Evolutionary conservation across 2,329 filamentous ascomycete species (phyloP).

Genomic region (Sporothrix protearum): DNA sequence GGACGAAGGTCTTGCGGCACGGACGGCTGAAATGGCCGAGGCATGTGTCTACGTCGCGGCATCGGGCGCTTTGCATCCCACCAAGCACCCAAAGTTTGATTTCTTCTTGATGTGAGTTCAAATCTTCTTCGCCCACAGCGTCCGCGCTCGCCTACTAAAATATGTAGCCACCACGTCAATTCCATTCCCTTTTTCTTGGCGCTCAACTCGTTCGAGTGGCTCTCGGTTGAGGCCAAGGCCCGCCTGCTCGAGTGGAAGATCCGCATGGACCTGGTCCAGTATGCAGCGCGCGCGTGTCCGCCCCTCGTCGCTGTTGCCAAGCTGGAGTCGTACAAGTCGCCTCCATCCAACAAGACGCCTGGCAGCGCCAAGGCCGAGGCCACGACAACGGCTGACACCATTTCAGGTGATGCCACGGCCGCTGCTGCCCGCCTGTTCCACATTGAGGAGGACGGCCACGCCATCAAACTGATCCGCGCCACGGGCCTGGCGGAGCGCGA

Average conservation of each 20-base stretch:
- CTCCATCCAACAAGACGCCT: not conserved
- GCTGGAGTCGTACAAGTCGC: constrained; percentile 10
- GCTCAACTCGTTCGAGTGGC: constrained; percentile 60
- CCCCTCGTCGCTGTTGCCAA: constrained; percentile 46
- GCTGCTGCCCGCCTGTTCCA: constrained; percentile 47
- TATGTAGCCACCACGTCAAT: constrained; percentile 71
- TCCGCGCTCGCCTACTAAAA: not conserved
- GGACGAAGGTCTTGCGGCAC: constrained; percentile 56
- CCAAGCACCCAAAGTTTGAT: constrained; percentile 69
- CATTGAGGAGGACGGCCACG: constrained; percentile 74
- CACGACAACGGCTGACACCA: constrained; percentile 34
- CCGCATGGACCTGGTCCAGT: constrained; percentile 69
- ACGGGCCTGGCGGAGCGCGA: constrained; percentile 57
- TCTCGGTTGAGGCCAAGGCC: constrained; percentile 57
- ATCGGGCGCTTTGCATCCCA: constrained; percentile 58
- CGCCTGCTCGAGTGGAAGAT: constrained; percentile 80
- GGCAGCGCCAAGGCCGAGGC: not conserved
- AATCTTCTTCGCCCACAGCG: not conserved
- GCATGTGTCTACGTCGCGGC: constrained; percentile 49
- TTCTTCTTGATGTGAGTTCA: constrained; percentile 63
- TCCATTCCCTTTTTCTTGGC: constrained; percentile 67
- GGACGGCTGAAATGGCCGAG: constrained; percentile 65
- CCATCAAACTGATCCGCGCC: constrained; percentile 69
- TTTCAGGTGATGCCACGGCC: constrained; percentile 45
- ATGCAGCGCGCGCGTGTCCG: constrained; percentile 65